A percentile compares a stretch with the other conserved stretches of the same genome.
phyloP scores from a whole-genome alignment of 208 protist genomes.

The Acanthamoeba sp. region DNA sequence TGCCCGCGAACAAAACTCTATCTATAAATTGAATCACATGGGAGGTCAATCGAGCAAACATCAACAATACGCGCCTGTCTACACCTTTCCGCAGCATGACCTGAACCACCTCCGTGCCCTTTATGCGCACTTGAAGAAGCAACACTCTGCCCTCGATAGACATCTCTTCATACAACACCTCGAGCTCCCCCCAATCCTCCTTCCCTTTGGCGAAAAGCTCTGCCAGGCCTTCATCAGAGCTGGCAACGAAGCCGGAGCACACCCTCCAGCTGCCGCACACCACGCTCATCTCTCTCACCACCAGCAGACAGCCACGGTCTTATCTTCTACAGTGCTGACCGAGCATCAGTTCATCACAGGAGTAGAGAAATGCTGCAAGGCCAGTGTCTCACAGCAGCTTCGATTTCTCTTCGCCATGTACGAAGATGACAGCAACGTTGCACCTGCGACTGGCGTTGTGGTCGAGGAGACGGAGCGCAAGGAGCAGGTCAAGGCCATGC shows the following conservation, averaged over 20 bases:
- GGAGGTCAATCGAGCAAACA: not conserved
- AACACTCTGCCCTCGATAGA: not conserved
- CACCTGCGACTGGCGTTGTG: not conserved
- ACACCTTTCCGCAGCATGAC: conserved; percentile 44
- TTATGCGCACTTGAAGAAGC: not conserved
- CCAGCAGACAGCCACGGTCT: not conserved
- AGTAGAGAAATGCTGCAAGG: conserved; percentile 53
- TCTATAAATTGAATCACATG: no score
- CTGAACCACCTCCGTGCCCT: conserved; percentile 30
- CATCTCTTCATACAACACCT: not conserved
- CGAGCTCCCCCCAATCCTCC: conserved; percentile 20
- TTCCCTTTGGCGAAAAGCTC: conserved; percentile 13
- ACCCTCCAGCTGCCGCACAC: not conserved
- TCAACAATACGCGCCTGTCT: not conserved
- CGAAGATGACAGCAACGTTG: conserved; percentile 20
- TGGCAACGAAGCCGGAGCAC: not conserved
- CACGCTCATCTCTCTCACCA: not conserved
- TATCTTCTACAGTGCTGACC: not conserved
- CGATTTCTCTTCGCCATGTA: conserved; percentile 70
- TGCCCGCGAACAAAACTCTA: not conserved
- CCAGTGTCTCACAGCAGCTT: conserved; percentile 53
- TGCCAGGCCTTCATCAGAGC: conserved; percentile 23
- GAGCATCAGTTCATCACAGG: conserved; percentile 64
- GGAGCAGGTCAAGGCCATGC: conserved; percentile 43
- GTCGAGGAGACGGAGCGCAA: conserved; percentile 40